Percentiles rank a stretch among this genome's conserved stretches.
Conservation (phyloP, 1,139 yeast species). For the Diutina rugosa region DNA sequence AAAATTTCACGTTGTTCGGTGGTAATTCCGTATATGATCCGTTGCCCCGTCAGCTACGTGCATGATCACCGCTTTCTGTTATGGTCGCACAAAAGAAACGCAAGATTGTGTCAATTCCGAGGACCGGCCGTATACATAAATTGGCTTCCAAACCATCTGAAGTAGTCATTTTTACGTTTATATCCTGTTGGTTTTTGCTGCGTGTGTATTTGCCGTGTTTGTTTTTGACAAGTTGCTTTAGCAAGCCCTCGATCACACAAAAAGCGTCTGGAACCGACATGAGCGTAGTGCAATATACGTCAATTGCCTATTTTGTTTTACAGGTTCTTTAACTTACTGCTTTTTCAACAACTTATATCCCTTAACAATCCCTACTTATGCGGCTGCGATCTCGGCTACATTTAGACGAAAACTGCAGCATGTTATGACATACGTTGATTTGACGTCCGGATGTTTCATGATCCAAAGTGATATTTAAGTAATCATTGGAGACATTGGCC, state of each 20-base stretch:
- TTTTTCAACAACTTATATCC: not conserved
- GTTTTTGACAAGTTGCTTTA: too few relatives aligned
- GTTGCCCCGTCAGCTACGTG: not conserved
- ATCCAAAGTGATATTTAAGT: not conserved
- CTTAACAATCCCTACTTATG: not conserved
- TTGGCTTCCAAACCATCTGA: not conserved
- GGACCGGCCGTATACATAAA: not conserved
- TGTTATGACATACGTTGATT: not conserved
- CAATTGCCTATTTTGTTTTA: too few relatives aligned
- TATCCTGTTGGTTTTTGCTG: not conserved
- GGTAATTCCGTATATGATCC: not conserved
- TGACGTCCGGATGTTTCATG: not conserved
- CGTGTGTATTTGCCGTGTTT: too few relatives aligned
- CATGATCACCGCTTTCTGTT: not conserved
- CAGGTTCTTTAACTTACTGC: too few relatives aligned
- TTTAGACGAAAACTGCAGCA: not conserved
- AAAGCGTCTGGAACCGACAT: too few relatives aligned
- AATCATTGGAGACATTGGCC: too few relatives aligned
- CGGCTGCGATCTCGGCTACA: constrained; percentile 2
- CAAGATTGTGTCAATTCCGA: not conserved
- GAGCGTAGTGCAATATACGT: too few relatives aligned
- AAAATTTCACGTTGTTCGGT: too few relatives aligned
- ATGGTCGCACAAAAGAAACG: not conserved
- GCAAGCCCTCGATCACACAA: too few relatives aligned
- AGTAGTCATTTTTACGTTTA: not conserved